Evolutionary conservation across 2,329 filamentous ascomycete species (phyloP).

Genomic region (Neopestalotiopsis sp.): DNA sequence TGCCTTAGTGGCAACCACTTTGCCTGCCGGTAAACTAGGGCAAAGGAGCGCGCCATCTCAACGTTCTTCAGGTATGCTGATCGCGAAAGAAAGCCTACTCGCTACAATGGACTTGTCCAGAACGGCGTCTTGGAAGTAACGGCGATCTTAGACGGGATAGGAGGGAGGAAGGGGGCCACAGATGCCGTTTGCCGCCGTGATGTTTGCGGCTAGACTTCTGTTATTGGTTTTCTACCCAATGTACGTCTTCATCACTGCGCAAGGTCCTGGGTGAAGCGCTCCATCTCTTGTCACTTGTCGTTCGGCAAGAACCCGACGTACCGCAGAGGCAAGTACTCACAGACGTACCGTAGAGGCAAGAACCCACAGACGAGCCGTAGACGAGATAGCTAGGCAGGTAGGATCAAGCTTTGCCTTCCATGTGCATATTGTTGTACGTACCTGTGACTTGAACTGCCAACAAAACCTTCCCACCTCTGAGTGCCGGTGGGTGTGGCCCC

Average conservation of each 20-base stretch:
- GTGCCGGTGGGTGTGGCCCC: neutral
- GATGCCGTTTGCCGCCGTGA: neutral
- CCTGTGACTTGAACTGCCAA: neutral
- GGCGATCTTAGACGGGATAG: neutral
- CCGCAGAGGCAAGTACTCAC: neutral
- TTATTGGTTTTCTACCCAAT: too few relatives aligned
- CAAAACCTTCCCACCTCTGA: neutral
- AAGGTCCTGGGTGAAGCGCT: too few relatives aligned
- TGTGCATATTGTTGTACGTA: neutral
- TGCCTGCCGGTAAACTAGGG: neutral
- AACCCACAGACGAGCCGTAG: neutral
- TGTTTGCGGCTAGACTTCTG: too few relatives aligned
- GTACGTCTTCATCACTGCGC: too few relatives aligned
- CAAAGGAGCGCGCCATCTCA: neutral
- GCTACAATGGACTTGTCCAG: neutral
- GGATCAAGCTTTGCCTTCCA: neutral
- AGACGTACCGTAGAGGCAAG: neutral
- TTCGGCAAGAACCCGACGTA: too few relatives aligned
- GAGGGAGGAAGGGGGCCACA: neutral
- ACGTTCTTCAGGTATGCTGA: neutral
- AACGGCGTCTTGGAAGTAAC: neutral
- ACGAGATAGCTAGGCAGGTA: neutral
- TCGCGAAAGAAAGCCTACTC: neutral
- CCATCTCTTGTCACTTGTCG: too few relatives aligned
- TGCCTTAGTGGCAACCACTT: neutral